These are phyloP conservation scores for Stylosanthes scabra DNA, from an alignment of 331 rosid species.

Conservation along the genomic window DNA sequence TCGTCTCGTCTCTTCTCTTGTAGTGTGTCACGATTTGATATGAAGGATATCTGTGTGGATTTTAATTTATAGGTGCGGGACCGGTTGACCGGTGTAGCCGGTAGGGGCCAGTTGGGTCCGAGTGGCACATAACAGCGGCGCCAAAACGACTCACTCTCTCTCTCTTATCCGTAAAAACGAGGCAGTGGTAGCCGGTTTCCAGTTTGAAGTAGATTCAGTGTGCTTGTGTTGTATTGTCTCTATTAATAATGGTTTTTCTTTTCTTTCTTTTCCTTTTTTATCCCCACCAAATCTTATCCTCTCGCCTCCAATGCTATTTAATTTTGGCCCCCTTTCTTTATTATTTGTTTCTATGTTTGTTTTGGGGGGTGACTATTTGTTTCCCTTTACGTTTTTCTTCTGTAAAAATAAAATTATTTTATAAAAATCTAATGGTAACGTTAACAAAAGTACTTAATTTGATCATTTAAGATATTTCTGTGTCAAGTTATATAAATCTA, in stretches of 20 bases:
- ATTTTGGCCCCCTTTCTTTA: not conserved
- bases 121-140: slow-evolving; percentile 28
- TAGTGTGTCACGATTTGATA: too few relatives aligned
- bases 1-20: too few relatives aligned
- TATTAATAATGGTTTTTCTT: not conserved
- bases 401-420: too few relatives aligned
- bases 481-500: too few relatives aligned
- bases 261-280: not conserved
- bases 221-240: slow-evolving; percentile 14
- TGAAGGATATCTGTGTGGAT: not conserved
- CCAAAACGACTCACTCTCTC: not conserved
- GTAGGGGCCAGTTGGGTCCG: not conserved
- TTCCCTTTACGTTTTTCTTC: too few relatives aligned
- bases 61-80: not conserved
- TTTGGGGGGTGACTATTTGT: too few relatives aligned
- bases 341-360: not conserved
- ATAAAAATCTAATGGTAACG: too few relatives aligned
- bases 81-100: slow-evolving; percentile 26
- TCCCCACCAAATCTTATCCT: slow-evolving; percentile 33
- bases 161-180: not conserved
- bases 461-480: too few relatives aligned
- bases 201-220: slow-evolving; percentile 27
- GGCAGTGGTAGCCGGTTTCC: slow-evolving; percentile 44
- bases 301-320: not conserved
- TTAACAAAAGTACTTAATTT: too few relatives aligned